Evolutionary conservation across 2,329 filamentous ascomycete genomes (phyloP).

Genomic region (Metarhizium sp.): DNA sequence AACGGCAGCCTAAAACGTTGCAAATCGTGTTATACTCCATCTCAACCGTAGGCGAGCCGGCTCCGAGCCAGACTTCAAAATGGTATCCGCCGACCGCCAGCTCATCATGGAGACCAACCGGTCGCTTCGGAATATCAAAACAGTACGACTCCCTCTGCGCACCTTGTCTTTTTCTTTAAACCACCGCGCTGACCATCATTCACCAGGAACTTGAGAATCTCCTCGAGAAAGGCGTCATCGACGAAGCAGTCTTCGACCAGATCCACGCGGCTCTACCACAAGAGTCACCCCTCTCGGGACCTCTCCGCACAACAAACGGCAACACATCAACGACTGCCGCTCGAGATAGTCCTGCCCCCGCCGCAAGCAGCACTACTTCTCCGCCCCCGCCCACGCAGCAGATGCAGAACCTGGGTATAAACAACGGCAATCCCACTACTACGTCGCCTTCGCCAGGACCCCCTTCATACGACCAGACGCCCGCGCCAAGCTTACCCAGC

Average conservation of each 20-base stretch:
- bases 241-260: conserved; percentile 61
- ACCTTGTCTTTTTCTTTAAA: neutral
- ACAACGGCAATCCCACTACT: conserved; percentile 7
- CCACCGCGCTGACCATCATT: neutral
- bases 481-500: conserved; percentile 30
- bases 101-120: conserved; percentile 65
- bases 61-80: conserved; percentile 15
- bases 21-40: neutral
- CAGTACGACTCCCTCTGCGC: conserved; percentile 34
- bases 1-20: neutral
- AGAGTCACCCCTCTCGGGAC: conserved; percentile 51
- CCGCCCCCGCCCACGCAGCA: conserved; percentile 24
- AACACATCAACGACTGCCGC: conserved; percentile 23
- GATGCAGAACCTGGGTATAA: conserved; percentile 32
- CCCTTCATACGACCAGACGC: conserved; percentile 42
- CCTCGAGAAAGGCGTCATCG: conserved; percentile 72
- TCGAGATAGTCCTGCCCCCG: conserved; percentile 20
- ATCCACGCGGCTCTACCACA: conserved; percentile 67
- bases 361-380: conserved; percentile 18
- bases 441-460: conserved; percentile 28
- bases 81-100: conserved; percentile 44
- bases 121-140: conserved; percentile 80
- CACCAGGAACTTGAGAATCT: conserved; percentile 81
- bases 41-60: neutral
- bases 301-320: conserved; percentile 29